phyloP scores from a whole-genome alignment of 768 basidiomycete species.

The Crassisporium funariophilum region DNA sequence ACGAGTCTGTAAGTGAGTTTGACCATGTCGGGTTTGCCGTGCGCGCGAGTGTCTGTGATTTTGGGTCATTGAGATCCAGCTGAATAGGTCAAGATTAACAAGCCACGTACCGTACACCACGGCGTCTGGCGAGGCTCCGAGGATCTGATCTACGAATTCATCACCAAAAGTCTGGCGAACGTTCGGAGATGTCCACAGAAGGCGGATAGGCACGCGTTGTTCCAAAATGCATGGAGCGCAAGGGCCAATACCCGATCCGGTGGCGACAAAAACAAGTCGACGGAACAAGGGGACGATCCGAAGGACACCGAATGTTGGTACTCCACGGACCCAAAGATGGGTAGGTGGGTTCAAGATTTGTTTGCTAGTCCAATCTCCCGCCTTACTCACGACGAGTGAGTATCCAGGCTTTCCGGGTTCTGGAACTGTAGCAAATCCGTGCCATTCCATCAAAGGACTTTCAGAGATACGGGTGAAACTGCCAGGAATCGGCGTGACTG shows the following conservation, averaged over 20 bases:
- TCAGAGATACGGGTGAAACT: constrained; percentile 49
- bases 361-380: constrained; percentile 62
- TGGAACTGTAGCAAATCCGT: constrained; percentile 57
- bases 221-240: constrained; percentile 58
- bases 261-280: constrained; percentile 58
- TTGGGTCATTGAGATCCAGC: neutral
- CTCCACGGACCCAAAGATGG: constrained; percentile 58
- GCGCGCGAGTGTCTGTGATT: constrained; percentile 40
- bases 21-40: constrained; percentile 53
- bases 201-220: constrained; percentile 49
- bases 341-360: constrained; percentile 56
- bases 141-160: constrained; percentile 56
- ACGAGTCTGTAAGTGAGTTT: constrained; percentile 48
- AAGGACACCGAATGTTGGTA: constrained; percentile 57
- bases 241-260: constrained; percentile 62
- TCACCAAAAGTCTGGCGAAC: constrained; percentile 65
- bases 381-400: constrained; percentile 57
- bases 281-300: constrained; percentile 57
- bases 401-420: constrained; percentile 50
- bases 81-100: no score
- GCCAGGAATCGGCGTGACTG: constrained; percentile 48
- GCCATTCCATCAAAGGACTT: constrained; percentile 58
- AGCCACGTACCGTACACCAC: constrained; percentile 58
- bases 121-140: constrained; percentile 55
- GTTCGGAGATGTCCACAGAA: constrained; percentile 66